Base-by-base conservation (phyloP, 495 filamentous ascomycete species). In the Aspergillus affinis region DNA sequence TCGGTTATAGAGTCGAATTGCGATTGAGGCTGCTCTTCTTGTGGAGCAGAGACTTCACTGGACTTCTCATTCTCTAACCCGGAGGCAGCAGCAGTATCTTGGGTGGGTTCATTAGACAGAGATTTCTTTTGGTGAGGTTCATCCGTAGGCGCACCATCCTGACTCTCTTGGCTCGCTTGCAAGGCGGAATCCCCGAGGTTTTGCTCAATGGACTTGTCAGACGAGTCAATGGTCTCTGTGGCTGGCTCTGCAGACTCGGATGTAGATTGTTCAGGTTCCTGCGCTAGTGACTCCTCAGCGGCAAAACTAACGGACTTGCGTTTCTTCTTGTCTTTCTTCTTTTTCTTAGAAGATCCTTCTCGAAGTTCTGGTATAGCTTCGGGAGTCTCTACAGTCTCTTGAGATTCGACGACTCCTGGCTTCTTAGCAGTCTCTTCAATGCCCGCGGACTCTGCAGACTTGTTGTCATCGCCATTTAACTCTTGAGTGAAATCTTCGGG, bases 291-390 rank as follows among this genome's bases (percentile, higher is more conserved):
- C 50, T 69, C 62, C 13, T 67, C 65, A 46, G 54, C 52, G 13
- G 57, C 54, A 18, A 69, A 65, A 30, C 67, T 53, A 23, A 66
- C 62, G 41, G 70, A 71, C 53, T 73, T 63, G 58, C 60, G 67
- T 60, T 76, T 71, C 48, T 69, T 72, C 64, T 68, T 73, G 29
- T 68, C 65, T 57, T 78, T 81, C 63, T 79, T 79, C 62, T 80
- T 80, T 58, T 76, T 81, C 61, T 76, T 81, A 46, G 74, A 61
- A 21, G 71, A 62, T 20, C 62, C 36, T 6, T 58, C 53, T 54
- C 64, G 66, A 5, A 60, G 29, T 0, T 69, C 63, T 18, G 54
- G 57, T 6, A 59, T 30, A 23, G 48, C 32, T 19, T 57, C 32
- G 13, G 54, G 52, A 0, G 8, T 7, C 48, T 63, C 65, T 30